Conservation (phyloP, 352 stramenopile genomes). For the Stephanocyclus meneghinianus region DNA sequence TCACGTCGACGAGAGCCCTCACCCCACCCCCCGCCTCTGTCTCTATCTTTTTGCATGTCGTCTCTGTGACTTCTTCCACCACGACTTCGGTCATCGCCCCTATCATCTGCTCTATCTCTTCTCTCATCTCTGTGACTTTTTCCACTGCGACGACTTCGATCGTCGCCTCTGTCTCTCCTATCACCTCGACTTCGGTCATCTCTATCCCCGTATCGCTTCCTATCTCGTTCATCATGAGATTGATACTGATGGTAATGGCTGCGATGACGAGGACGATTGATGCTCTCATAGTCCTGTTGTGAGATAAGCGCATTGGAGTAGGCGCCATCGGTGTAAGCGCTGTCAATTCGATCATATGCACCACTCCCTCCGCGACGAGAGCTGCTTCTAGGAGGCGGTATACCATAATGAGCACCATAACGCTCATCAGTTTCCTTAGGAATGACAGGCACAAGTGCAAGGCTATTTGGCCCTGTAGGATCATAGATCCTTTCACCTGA, state of each 20-base stretch:
- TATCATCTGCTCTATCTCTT: neutral
- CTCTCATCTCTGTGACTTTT: conserved; percentile 8
- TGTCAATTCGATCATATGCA: conserved; percentile 16
- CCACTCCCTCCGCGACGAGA: conserved; percentile 25
- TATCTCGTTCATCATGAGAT: conserved; percentile 2
- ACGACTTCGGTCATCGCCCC: conserved; percentile 7
- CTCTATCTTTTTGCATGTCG: neutral
- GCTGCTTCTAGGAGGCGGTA: conserved; percentile 4
- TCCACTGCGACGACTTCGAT: conserved; percentile 13
- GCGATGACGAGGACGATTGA: conserved; percentile 4
- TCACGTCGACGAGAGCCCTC: conserved; percentile 4
- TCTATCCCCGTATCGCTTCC: conserved; percentile 14
- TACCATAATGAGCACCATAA: conserved; percentile 27
- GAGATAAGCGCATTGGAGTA: conserved; percentile 19
- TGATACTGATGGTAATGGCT: conserved; percentile 2
- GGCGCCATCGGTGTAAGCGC: conserved; percentile 20
- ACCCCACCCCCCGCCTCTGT: neutral
- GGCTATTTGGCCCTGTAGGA: conserved; percentile 20
- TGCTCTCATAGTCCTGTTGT: conserved; percentile 21
- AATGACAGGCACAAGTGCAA: conserved; percentile 31
- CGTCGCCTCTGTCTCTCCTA: conserved; percentile 19
- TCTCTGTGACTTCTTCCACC: neutral
- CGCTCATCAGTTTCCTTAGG: conserved; percentile 15
- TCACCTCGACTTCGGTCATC: conserved; percentile 9
- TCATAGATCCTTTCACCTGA: conserved; percentile 19